phyloP scores from a whole-genome alignment of 495 filamentous ascomycete species.

The Lichina pygmaea region DNA sequence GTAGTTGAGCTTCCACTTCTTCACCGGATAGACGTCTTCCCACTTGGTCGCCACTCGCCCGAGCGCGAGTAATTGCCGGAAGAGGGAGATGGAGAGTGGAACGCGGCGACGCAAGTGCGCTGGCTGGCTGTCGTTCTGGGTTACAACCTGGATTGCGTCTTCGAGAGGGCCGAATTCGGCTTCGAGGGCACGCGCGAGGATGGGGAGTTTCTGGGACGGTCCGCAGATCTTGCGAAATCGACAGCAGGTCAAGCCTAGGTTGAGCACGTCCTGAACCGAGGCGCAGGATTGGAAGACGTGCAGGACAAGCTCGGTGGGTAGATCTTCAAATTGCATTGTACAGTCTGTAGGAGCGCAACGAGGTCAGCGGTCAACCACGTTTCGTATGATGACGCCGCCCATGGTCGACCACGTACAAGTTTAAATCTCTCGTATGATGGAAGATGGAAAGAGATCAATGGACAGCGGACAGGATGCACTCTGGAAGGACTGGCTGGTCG shows the following conservation, averaged over 20 bases:
- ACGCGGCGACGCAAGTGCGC: conserved; percentile 21
- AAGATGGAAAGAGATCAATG: background rate
- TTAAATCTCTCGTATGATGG: background rate
- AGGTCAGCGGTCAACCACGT: background rate
- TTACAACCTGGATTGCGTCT: conserved; percentile 31
- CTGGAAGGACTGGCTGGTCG: background rate
- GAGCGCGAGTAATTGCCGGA: conserved; percentile 27
- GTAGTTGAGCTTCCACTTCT: conserved; percentile 35
- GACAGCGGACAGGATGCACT: background rate
- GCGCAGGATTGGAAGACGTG: conserved; percentile 29
- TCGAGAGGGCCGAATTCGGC: conserved; percentile 32
- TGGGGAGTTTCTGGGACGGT: conserved; percentile 22
- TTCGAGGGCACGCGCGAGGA: conserved; percentile 24
- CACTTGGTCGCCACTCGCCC: conserved; percentile 33
- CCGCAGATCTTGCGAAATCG: conserved; percentile 25
- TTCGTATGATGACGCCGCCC: background rate
- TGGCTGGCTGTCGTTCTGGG: conserved; percentile 27
- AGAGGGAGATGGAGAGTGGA: conserved; percentile 23
- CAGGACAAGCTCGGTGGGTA: conserved; percentile 34
- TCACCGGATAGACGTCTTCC: conserved; percentile 38
- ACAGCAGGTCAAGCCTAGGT: conserved; percentile 24
- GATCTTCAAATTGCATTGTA: conserved; percentile 20
- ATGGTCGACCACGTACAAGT: background rate
- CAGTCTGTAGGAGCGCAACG: background rate
- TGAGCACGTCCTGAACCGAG: conserved; percentile 23